These are phyloP conservation scores for Populus nigra DNA, from an alignment of 345 rosid species.

Conservation along the genomic window DNA sequence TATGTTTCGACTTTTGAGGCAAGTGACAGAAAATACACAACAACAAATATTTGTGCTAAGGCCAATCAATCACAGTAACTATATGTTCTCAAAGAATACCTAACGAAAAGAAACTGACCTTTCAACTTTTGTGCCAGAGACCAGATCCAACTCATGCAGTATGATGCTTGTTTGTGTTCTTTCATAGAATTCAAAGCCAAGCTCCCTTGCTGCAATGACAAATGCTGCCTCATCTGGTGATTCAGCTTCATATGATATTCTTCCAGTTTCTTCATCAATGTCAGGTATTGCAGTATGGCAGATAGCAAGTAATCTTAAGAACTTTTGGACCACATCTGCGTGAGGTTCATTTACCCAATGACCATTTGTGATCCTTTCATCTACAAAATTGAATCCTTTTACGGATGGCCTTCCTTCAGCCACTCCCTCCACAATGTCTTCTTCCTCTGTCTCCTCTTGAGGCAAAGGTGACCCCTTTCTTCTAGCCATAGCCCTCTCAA, in stretches of 20 bases:
- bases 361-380: conserved; percentile 74
- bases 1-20: not conserved
- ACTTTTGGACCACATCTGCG: conserved; percentile 58
- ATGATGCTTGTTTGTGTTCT: conserved; percentile 73
- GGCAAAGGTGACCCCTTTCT: conserved; percentile 55
- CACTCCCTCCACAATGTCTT: conserved; percentile 13
- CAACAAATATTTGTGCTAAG: not conserved
- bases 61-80: not conserved
- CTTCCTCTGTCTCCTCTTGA: conserved; percentile 40
- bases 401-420: conserved; percentile 41
- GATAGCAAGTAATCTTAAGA: conserved; percentile 64
- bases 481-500: conserved; percentile 74
- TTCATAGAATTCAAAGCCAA: conserved; percentile 84
- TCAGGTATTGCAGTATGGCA: conserved; percentile 98
- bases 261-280: conserved; percentile 68
- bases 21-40: not conserved
- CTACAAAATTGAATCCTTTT: conserved; percentile 79
- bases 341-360: conserved; percentile 61
- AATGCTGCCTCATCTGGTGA: conserved; percentile 99
- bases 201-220: conserved; percentile 84
- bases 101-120: conserved; percentile 43
- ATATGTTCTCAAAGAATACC: not conserved
- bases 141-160: conserved; percentile 62
- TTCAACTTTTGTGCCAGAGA: conserved; percentile 43
- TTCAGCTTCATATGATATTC: conserved; percentile 80